Base-by-base conservation (phyloP, 2,329 filamentous ascomycete genomes). In the Pseudogymnoascus sp. region DNA sequence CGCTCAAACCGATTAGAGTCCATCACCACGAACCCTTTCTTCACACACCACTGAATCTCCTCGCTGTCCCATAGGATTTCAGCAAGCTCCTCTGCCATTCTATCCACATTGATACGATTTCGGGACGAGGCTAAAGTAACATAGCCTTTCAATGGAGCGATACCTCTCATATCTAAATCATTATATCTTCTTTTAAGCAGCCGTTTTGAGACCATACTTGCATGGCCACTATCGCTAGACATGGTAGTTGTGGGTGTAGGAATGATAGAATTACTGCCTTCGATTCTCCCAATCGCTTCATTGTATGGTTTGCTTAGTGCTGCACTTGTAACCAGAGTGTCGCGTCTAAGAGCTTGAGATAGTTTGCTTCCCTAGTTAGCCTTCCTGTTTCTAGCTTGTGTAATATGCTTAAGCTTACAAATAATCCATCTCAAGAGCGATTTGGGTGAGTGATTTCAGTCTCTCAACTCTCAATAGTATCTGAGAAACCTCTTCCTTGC, bases 181-280 rank as follows among this genome's bases (percentile, higher is more conserved):
- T 38, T 16, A 4, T 0, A 16, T 2, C 14, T 0, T 40, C n/a
- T 8, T 19, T 40, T 3, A 10, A 19, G 37, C 37, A 8, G n/a
- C 7, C 19, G 37, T 8, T 40, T 40, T 16, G 2, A 19, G n/a
- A 1, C 6, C n/a, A 40, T 16, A 19, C 2, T 16, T 40, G n/a
- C n/a, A 40, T 40, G 19, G 7, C 37, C 37, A 19, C 6, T 40
- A 19, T 40, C 14, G 14, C 14, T 1, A 16, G 37, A 38, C 14
- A 38, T 38, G n/a, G 6, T 5, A 35, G 8, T 35, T 8, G 11
- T 8, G 3, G 33, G 33, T 12, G 7, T 3, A 2, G 37, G 14
- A 38, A n/a, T 38, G 14, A 14, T 7, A 2, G 37, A 16, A 38
- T n/a, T 4, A 68, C 66, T 46, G 53, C 11, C 28, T 31, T 31